Evolutionary conservation across 768 basidiomycete species (phyloP).

Genomic region (Lactarius sp.): DNA sequence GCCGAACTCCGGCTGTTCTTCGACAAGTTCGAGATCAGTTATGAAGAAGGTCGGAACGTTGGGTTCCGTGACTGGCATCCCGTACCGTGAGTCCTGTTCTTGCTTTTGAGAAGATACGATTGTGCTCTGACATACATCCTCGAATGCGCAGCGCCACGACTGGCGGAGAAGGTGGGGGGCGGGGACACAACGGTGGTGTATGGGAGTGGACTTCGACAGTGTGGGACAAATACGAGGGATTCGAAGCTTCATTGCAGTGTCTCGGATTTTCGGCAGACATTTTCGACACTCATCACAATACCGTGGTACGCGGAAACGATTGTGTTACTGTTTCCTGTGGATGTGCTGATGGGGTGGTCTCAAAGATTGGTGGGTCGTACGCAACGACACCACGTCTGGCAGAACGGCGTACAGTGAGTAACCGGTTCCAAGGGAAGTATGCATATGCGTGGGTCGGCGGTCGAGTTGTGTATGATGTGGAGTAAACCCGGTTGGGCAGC

Average conservation of each 20-base stretch:
- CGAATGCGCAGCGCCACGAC: slow-evolving; percentile 55
- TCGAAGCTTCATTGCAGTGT: slow-evolving; percentile 68
- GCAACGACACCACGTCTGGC: slow-evolving; percentile 80
- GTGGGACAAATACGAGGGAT: slow-evolving; percentile 70
- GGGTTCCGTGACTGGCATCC: slow-evolving; percentile 96
- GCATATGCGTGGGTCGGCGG: slow-evolving; percentile 86
- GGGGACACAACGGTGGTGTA: slow-evolving; percentile 87
- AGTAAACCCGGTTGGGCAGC: slow-evolving; percentile 1
- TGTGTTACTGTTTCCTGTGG: background rate
- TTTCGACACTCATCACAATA: slow-evolving; percentile 80
- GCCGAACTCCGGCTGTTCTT: slow-evolving; percentile 78
- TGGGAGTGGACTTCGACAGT: slow-evolving; percentile 97
- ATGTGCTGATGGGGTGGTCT: slow-evolving; percentile 16
- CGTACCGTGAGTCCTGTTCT: slow-evolving; percentile 57
- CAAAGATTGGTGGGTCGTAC: slow-evolving; percentile 85
- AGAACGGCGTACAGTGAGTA: slow-evolving; percentile 69
- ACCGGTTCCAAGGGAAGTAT: slow-evolving; percentile 92
- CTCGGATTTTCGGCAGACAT: slow-evolving; percentile 93
- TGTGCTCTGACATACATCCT: slow-evolving; percentile 7
- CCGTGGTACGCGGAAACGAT: slow-evolving; percentile 61
- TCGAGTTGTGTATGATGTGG: slow-evolving; percentile 51
- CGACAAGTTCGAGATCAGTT: slow-evolving; percentile 67
- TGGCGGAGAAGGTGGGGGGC: slow-evolving; percentile 48
- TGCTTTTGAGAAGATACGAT: background rate
- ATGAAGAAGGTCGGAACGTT: slow-evolving; percentile 72